A percentile compares a stretch with the other conserved stretches of the same genome.
Evolutionary conservation across 495 filamentous ascomycete genomes (phyloP).

Genomic region (Rusavskia elegans): DNA sequence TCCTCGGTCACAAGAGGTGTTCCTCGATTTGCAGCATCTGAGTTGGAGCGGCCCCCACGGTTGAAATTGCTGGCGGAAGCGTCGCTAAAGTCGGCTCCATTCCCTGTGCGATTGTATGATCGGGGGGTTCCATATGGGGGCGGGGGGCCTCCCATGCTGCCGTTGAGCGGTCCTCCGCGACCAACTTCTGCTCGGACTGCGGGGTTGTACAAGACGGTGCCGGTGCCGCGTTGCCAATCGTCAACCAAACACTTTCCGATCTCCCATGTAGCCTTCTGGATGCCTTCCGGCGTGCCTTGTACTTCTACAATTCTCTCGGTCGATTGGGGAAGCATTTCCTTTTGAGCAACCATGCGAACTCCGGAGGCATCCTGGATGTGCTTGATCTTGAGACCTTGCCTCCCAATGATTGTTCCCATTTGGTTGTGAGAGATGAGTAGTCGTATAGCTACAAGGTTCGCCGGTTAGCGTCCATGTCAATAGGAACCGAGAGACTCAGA

Average conservation of each 20-base stretch:
- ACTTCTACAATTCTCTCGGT: conserved; percentile 98
- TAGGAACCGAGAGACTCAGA: not conserved
- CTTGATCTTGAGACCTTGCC: conserved; percentile 95
- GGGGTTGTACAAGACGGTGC: conserved; percentile 93
- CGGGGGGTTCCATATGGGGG: conserved; percentile 40
- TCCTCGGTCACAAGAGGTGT: conserved; percentile 82
- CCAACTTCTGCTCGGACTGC: conserved; percentile 65
- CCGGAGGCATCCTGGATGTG: conserved; percentile 95
- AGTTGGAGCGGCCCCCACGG: conserved; percentile 57
- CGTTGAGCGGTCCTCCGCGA: conserved; percentile 28
- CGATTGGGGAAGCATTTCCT: conserved; percentile 98
- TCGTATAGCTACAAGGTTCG: conserved; percentile 55
- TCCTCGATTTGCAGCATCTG: conserved; percentile 53
- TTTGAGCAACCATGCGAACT: conserved; percentile 96
- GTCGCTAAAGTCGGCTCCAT: conserved; percentile 95
- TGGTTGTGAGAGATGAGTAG: conserved; percentile 98
- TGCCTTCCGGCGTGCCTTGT: conserved; percentile 79
- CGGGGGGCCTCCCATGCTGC: conserved; percentile 17
- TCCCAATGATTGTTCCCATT: conserved; percentile 98
- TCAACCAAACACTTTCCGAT: conserved; percentile 98
- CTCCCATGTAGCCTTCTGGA: conserved; percentile 93
- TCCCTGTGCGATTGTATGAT: conserved; percentile 81
- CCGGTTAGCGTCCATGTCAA: conserved; percentile 16
- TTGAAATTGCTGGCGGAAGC: conserved; percentile 39
- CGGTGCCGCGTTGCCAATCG: conserved; percentile 90